Base-by-base conservation (phyloP, 768 basidiomycete genomes). In the Suillus spraguei region DNA sequence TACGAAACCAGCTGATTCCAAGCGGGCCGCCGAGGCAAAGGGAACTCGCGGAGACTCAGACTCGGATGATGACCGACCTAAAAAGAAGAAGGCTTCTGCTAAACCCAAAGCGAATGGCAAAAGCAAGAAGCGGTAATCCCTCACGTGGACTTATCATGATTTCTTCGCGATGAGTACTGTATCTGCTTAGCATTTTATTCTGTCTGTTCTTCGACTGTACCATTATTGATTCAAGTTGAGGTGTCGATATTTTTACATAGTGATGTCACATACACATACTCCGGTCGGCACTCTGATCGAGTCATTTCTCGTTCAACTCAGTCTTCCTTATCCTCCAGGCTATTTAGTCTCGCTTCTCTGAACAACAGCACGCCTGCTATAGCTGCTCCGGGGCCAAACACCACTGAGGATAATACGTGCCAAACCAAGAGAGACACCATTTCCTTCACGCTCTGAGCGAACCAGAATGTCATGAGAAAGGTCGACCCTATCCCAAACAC, bases 311-410 rank as follows among this genome's bases (percentile, higher is more conserved):
- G 5, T 16, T 44, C 35, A 42, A 28, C 33, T 39, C 39, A 62
- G 22, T 38, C 36, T 22, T 59, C 55, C 59, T 62, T 41, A 35
- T 62, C 28, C 8, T 28, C 46, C 49, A 47, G 47, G 33, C 53
- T 42, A 39, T 78, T 69, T 13, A 78, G 64, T 17, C 69, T 63
- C 33, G 74, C 70, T 68, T 87, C 85, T 63, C 83, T 76, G 83
- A 83, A 85, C 53, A 86, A 70, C 36, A 81, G 75, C 3, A 81
- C 75, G 2, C 79, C 84, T 22, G 78, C 73, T 36, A 85, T 70
- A 2, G 83, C 80, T 46, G 86, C 85, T 11, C 85, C 83, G 5
- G 83, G 85, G 3, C 85, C 86, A 28, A 85, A 42, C 8, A 79
- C 35, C 5, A 79, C 74, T 8, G 77, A 77, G 8, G 79, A 78